phyloP scores from a whole-genome alignment of 2,329 filamentous ascomycete genomes.

The Hyphodiscus sp. region DNA sequence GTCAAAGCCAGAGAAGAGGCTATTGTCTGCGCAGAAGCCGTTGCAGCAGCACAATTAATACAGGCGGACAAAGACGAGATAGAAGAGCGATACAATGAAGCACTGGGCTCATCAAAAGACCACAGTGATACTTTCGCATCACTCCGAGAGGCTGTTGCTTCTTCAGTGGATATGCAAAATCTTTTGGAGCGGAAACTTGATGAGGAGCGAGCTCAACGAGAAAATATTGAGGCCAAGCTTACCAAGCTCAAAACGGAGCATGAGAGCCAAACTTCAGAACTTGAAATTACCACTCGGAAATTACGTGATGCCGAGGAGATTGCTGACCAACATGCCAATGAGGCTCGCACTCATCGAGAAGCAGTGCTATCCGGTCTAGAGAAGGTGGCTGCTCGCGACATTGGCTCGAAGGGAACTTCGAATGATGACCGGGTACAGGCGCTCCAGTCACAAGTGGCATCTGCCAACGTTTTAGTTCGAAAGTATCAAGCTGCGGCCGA shows the following conservation, averaged over 20 bases:
- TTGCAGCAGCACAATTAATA: constrained; percentile 68
- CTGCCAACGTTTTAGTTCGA: constrained; percentile 73
- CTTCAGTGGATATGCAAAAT: constrained; percentile 70
- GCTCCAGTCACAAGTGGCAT: constrained; percentile 72
- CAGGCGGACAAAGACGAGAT: constrained; percentile 81
- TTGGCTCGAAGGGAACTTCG: constrained; percentile 39
- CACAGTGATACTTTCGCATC: constrained; percentile 66
- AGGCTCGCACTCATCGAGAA: constrained; percentile 78
- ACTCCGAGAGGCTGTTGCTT: constrained; percentile 69
- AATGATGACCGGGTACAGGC: constrained; percentile 62
- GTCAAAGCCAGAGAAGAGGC: constrained; percentile 75
- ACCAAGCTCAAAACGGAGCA: constrained; percentile 73
- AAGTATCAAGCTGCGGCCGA: constrained; percentile 89
- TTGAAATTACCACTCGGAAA: constrained; percentile 67
- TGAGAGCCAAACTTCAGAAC: constrained; percentile 70
- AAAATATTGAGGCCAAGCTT: constrained; percentile 70
- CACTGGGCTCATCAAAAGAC: constrained; percentile 59
- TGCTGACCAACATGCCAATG: constrained; percentile 77
- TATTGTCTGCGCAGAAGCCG: constrained; percentile 68
- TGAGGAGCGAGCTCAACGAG: constrained; percentile 72
- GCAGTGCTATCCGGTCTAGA: constrained; percentile 79
- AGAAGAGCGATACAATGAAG: constrained; percentile 59
- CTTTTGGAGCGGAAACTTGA: constrained; percentile 75
- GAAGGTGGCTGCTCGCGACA: constrained; percentile 55
- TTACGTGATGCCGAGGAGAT: constrained; percentile 83